Evolutionary conservation across 306 rosid species (phyloP).

Genomic region (Fragaria iinumae): DNA sequence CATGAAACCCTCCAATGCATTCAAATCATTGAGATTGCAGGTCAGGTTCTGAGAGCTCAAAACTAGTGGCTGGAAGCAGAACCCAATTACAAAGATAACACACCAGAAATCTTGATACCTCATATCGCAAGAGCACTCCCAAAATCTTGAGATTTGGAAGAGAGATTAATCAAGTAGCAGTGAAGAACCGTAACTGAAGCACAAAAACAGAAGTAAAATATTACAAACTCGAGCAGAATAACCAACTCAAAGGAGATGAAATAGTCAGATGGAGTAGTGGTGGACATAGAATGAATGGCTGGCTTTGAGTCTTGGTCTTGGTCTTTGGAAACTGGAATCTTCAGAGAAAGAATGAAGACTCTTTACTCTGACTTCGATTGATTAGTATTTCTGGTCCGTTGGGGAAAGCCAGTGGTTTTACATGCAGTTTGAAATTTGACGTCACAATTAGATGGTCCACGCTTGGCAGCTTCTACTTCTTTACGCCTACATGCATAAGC

Average conservation of each 20-base stretch:
- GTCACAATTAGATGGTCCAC: too few relatives aligned
- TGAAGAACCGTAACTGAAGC: neutral
- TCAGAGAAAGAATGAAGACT: neutral
- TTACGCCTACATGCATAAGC: too few relatives aligned
- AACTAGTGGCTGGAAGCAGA: slow-evolving; percentile 16
- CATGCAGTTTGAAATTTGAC: too few relatives aligned
- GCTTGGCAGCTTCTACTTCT: too few relatives aligned
- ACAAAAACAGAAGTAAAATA: too few relatives aligned
- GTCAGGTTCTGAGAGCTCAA: slow-evolving; percentile 25
- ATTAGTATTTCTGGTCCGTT: too few relatives aligned
- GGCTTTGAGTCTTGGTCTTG: neutral
- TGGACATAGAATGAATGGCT: neutral
- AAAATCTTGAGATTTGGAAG: neutral
- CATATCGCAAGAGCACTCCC: neutral
- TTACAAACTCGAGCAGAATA: neutral
- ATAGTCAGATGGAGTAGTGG: too few relatives aligned
- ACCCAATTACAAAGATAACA: slow-evolving; percentile 20
- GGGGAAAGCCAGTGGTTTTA: too few relatives aligned
- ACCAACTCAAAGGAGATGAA: neutral
- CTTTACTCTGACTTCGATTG: too few relatives aligned
- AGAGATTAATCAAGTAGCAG: too few relatives aligned
- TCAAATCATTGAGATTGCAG: slow-evolving; percentile 28
- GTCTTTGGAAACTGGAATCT: neutral
- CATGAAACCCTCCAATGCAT: slow-evolving; percentile 26
- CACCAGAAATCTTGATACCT: slow-evolving; percentile 21